Evolutionary conservation across 1,139 yeast genomes (phyloP).

Genomic region (Taiozyma sp.): DNA sequence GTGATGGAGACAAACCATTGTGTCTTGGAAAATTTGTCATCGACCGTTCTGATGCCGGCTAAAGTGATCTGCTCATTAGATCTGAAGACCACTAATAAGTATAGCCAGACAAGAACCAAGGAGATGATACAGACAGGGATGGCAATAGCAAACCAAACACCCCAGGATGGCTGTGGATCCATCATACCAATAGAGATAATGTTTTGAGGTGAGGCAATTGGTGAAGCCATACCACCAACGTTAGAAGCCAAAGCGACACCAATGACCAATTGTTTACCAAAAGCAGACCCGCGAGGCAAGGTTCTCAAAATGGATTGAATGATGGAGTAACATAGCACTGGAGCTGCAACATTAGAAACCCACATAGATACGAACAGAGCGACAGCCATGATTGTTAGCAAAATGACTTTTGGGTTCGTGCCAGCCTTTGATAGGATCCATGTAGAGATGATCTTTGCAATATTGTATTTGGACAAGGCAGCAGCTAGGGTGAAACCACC

Average conservation of each 20-base stretch:
- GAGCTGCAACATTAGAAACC: conserved; percentile 96
- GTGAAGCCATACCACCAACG: conserved; percentile 95
- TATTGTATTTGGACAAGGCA: conserved; percentile 83
- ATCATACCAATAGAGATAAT: conserved; percentile 83
- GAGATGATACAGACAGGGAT: conserved; percentile 70
- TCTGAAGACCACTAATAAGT: conserved; percentile 64
- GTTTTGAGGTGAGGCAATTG: conserved; percentile 94
- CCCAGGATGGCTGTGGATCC: conserved; percentile 93
- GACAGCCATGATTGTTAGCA: conserved; percentile 78
- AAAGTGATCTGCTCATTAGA: conserved; percentile 50
- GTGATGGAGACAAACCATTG: conserved; percentile 69
- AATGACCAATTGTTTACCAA: conserved; percentile 77
- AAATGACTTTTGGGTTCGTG: conserved; percentile 72
- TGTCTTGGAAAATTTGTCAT: conserved; percentile 64
- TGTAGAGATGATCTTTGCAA: conserved; percentile 83
- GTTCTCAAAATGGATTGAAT: conserved; percentile 86
- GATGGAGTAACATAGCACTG: conserved; percentile 85
- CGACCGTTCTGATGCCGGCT: conserved; percentile 46
- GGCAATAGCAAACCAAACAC: conserved; percentile 86
- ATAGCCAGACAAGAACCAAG: conserved; percentile 64
- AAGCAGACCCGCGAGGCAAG: conserved; percentile 70
- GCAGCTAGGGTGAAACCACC: conserved; percentile 97
- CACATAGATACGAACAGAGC: conserved; percentile 88
- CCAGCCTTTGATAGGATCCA: conserved; percentile 79
- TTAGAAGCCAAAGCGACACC: conserved; percentile 93